phyloP scores from a whole-genome alignment of 2,329 filamentous ascomycete genomes.

The Chrysoporthe puriensis region DNA sequence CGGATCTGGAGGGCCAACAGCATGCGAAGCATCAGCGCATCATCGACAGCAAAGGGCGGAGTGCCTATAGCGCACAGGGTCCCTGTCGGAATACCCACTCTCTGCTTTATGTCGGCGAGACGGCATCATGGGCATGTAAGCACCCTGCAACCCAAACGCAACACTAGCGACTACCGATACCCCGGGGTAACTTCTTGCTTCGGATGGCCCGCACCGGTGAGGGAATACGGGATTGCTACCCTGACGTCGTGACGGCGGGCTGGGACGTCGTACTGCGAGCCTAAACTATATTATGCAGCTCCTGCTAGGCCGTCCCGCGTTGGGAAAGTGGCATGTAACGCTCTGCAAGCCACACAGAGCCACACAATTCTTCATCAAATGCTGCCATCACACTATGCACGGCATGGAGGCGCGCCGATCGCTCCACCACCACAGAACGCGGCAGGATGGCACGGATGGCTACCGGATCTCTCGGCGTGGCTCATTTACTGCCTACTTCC shows the following conservation, averaged over 20 bases:
- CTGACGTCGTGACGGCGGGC: background rate
- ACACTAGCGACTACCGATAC: too few species aligned
- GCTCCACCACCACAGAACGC: too few species aligned
- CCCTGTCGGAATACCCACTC: too few species aligned
- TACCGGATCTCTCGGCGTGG: background rate
- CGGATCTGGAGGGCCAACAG: too few species aligned
- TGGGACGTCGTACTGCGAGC: background rate
- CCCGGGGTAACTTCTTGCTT: background rate
- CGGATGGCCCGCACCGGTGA: background rate
- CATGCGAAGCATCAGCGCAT: too few species aligned
- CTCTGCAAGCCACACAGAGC: constrained; percentile 25
- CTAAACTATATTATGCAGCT: background rate
- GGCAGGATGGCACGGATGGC: too few species aligned
- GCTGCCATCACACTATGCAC: background rate
- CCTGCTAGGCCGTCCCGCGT: background rate
- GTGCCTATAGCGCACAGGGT: too few species aligned
- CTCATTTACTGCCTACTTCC: background rate
- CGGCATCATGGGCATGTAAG: too few species aligned
- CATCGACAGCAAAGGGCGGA: too few species aligned
- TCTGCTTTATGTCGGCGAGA: too few species aligned
- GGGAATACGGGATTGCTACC: background rate
- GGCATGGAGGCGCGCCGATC: too few species aligned
- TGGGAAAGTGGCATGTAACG: constrained; percentile 16
- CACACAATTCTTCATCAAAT: background rate
- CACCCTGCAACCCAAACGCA: too few species aligned